Evolutionary conservation across 495 filamentous ascomycete genomes (phyloP), one percentile per base, ranked within the genome.

Genomic region (Chaetomidium leptoderma): DNA sequence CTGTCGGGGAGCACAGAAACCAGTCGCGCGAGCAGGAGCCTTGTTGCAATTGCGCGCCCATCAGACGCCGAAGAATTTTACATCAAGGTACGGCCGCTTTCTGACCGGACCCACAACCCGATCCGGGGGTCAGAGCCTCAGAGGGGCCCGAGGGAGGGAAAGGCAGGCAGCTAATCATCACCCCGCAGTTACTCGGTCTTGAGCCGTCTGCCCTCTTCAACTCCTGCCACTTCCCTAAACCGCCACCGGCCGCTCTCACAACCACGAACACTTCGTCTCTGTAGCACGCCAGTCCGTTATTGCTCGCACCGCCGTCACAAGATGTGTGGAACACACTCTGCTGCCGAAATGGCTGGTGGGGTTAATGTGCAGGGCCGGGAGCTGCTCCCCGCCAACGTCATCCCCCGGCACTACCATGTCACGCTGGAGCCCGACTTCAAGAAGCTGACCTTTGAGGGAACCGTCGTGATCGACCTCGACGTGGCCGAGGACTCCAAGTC

Each of bases 401-500:
- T 81, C 50, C 86, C 87, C 11, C 71, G 70, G 0, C 84, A 90
- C 72, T 90, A 91, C 70, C 77, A 87, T 69, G 73, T 91, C 47
- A 86, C 83, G 19, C 74, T 91, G 26, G 87, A 91, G 74, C 87
- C 87, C 52, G 76, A 90, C 71, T 81, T 91, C 59, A 73, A 81
- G 54, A 84, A 80, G 55, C 83, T 88, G 66, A 86, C 78, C 44
- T 91, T 87, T 68, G 74, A 88, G 40, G 87, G 87, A 37, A 82
- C 74, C 50, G 85, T 88, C 11, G 72, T 78, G 26, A 86, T 91
- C 66, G 81, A 87, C 62, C 83, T 98, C 64, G 87, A 96, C 66
- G 86, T 97, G 35, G 78, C 79, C 56, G 90, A 96, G 67, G 88
- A 93, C 63, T 88, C 89, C 60, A 90, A 78, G 62, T 90, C 89